phyloP scores from a whole-genome alignment of 805 yeast genomes.

The Millerozyma miso region DNA sequence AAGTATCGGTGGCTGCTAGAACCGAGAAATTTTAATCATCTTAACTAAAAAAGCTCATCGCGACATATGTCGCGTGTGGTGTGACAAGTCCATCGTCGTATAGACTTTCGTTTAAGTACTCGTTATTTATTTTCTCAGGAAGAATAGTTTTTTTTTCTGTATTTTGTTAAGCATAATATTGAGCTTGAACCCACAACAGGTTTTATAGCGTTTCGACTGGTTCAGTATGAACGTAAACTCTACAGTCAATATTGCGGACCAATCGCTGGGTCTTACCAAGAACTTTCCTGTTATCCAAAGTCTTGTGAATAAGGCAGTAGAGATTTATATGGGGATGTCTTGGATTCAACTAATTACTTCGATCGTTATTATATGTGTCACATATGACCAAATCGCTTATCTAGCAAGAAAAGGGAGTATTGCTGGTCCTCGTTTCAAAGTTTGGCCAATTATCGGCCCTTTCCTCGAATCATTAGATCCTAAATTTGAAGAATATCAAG shows the following conservation, averaged over 20 bases:
- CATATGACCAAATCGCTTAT: constrained; percentile 76
- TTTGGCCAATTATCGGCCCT: constrained; percentile 97
- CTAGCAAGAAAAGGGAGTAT: constrained; percentile 78
- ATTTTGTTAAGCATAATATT: not conserved
- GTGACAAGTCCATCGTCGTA: not conserved
- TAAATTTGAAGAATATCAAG: constrained; percentile 86
- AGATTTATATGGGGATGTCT: constrained; percentile 27
- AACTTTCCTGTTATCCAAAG: not conserved
- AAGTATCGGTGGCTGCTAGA: not conserved
- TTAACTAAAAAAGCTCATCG: constrained; percentile 6
- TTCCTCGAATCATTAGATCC: constrained; percentile 93
- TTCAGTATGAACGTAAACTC: constrained; percentile 3
- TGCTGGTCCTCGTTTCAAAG: constrained; percentile 83
- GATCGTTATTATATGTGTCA: constrained; percentile 42
- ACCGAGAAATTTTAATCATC: not conserved
- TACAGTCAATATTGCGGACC: constrained; percentile 2
- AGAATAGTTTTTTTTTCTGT: constrained; percentile 2
- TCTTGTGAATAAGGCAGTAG: constrained; percentile 9
- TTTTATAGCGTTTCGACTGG: not conserved
- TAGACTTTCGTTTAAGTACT: not conserved
- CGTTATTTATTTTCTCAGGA: constrained; percentile 3
- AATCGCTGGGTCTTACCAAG: not conserved
- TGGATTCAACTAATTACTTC: constrained; percentile 55
- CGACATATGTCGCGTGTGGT: constrained; percentile 1
- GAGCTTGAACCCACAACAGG: not conserved